Base-by-base conservation (phyloP, 441 rosid species). In the Macaranga tanarius region DNA sequence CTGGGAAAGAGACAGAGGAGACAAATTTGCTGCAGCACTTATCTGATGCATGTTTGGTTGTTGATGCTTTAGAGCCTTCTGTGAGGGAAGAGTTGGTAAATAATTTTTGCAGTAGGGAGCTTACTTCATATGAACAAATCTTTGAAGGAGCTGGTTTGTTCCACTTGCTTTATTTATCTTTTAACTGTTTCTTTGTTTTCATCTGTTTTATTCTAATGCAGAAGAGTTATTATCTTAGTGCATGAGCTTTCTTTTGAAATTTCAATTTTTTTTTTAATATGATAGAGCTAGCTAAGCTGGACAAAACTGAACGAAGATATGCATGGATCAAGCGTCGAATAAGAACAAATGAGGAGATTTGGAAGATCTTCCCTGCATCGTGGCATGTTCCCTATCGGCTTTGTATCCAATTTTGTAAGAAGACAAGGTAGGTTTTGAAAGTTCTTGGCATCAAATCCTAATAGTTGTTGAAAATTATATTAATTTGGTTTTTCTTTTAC, bases 271-370 rank as follows among this genome's bases (percentile, higher is more conserved):
- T 10, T 20, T 75, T 34, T 34, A 34, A 47, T 75, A 57, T 84
- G 48, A 50, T 77, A 96, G 99, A 96, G 80, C 85, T 95, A 75
- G 99, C 99, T 75, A 96, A 93, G 85, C 81, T 96, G 89, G 99
- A 96, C 83, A 93, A 90, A 85, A 92, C 97, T 25, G 99, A 93
- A 80, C 84, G 98, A 71, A 85, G 98, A 76, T 96, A 93, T 86
- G 97, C 99, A 58, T 96, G 99, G 99, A 92, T 93, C 77, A 96
- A 92, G 86, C 96, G 97, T 76, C 88, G 97, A 76, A 93, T 96
- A 70, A 89, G 96, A 82, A 92, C 98, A 70, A 96, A 96, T 69
- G 97, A 93, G 84, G 99, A 96, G 83, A 92, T 88, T 69, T 96
- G 98, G 97, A 90, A 92, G 82, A 93, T 92, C 44, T 96, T 96